These are phyloP conservation scores for Amphichorda felina DNA, from an alignment of 2,329 filamentous ascomycete genomes.

Conservation along the genomic window DNA sequence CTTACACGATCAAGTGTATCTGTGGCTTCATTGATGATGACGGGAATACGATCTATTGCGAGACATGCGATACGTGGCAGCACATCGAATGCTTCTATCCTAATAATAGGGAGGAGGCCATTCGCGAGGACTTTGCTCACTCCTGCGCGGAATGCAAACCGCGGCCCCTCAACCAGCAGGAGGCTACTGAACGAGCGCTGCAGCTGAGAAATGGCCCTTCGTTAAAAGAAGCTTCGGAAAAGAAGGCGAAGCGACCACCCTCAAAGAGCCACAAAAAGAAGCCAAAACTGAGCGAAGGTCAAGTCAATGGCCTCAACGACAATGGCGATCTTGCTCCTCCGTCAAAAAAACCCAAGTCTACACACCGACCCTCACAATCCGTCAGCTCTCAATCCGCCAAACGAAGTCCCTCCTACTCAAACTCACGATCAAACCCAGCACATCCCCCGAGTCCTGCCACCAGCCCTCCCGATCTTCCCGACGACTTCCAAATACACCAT, in stretches of 20 bases:
- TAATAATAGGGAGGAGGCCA: constrained; percentile 56
- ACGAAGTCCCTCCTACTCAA: constrained; percentile 53
- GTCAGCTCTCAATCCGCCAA: constrained; percentile 56
- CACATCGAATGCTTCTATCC: constrained; percentile 95
- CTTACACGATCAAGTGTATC: constrained; percentile 96
- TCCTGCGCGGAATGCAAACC: constrained; percentile 85
- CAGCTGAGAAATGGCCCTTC: constrained; percentile 35
- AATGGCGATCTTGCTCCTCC: constrained; percentile 38
- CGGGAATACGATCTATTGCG: constrained; percentile 94
- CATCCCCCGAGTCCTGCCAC: constrained; percentile 67
- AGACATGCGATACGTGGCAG: constrained; percentile 94
- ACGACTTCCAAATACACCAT: constrained; percentile 52
- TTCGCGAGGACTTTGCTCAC: constrained; percentile 64
- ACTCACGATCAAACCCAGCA: constrained; percentile 44
- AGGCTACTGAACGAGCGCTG: constrained; percentile 61
- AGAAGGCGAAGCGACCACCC: constrained; percentile 61
- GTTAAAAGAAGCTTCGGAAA: constrained; percentile 42
- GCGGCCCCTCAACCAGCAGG: constrained; percentile 57
- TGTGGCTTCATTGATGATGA: constrained; percentile 91
- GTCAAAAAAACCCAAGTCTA: constrained; percentile 70
- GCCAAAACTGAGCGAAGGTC: constrained; percentile 55
- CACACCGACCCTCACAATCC: constrained; percentile 69
- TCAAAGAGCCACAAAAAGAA: constrained; percentile 86
- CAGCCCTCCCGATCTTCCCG: constrained; percentile 52
- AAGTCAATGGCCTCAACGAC: constrained; percentile 53